Evolutionary conservation across 768 basidiomycete genomes (phyloP), one percentile per base, ranked within the genome.

Genomic region (Clitopilus passeckerianus): DNA sequence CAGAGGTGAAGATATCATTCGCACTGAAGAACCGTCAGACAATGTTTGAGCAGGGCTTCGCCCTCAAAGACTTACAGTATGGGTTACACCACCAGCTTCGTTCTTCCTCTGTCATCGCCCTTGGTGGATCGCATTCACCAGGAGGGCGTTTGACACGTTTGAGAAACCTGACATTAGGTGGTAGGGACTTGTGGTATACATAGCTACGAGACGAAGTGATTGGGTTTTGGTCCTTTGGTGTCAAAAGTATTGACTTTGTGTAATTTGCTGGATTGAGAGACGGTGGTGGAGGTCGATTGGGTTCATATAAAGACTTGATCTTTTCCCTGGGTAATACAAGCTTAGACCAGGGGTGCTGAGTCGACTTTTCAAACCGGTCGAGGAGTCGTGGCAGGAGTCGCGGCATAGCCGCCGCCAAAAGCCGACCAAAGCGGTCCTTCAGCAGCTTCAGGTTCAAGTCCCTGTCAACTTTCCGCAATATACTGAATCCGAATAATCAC

Each of bases 51-150:
- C 63, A 53, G 55, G 24, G 44, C 16, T 34, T 23, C 34, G 24
- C 46, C 57, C 37, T 74, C 74, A 46, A 27, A 34, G 16, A 76
- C 79, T 57, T 73, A 92, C 90, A 76, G 71, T 91, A 93, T 57
- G 91, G 90, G 67, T 83, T 90, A 10, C 88, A 80, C 83, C 83
- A 87, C 83, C 86, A 90, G 24, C 70, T 69, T 63, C 81, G 75
- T 73, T 92, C 90, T 64, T 83, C 74, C 43, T 67, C 64, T 0
- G 81, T 78, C 90, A 91, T 92, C 59, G 75, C 76, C 33, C 87
- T 77, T 12, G 78, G 80, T 15, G 58, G 56, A 60, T 83, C 80
- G 52, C 71, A 41, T 33, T 70, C 66, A 6, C 55, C 60, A 52
- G 60, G 59, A 30, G 59, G 63, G 20, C 50, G 24, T 53, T 65